phyloP scores from a whole-genome alignment of 2,329 filamentous ascomycete genomes.

The Curvularia lunata region DNA sequence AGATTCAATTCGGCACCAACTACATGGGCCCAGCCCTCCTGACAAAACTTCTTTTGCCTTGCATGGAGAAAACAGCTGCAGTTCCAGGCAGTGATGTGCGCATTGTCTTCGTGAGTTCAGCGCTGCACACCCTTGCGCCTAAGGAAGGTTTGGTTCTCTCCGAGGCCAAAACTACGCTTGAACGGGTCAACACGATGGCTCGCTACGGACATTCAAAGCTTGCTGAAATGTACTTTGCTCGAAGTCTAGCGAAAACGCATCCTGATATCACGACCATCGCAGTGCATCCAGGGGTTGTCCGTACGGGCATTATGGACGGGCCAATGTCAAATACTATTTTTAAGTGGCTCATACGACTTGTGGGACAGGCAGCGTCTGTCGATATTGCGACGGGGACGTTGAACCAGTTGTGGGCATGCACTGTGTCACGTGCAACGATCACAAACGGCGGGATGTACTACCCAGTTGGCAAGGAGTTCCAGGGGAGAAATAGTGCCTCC shows the following conservation, averaged over 20 bases:
- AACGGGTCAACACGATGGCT: conserved; percentile 24
- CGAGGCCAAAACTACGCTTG: neutral
- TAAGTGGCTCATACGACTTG: neutral
- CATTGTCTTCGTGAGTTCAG: conserved; percentile 51
- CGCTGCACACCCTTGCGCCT: conserved; percentile 17
- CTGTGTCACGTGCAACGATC: neutral
- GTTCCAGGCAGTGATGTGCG: conserved; percentile 52
- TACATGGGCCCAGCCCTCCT: conserved; percentile 58
- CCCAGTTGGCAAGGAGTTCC: neutral
- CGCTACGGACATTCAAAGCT: conserved; percentile 60
- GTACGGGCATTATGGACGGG: neutral
- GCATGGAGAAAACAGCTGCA: conserved; percentile 51
- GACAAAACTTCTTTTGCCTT: conserved; percentile 54
- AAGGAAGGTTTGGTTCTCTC: conserved; percentile 44
- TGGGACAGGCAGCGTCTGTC: neutral
- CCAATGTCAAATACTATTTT: neutral
- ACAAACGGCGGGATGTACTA: neutral
- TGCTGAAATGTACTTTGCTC: conserved; percentile 57
- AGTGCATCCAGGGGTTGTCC: conserved; percentile 59
- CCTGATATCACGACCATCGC: conserved; percentile 53
- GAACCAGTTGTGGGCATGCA: neutral
- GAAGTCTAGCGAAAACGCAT: conserved; percentile 52
- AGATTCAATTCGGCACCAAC: conserved; percentile 59
- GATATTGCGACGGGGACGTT: neutral
- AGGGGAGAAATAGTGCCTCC: neutral